These are phyloP conservation scores for Trichomonas tenax DNA, from an alignment of 208 protist genomes.

Conservation along the genomic window DNA sequence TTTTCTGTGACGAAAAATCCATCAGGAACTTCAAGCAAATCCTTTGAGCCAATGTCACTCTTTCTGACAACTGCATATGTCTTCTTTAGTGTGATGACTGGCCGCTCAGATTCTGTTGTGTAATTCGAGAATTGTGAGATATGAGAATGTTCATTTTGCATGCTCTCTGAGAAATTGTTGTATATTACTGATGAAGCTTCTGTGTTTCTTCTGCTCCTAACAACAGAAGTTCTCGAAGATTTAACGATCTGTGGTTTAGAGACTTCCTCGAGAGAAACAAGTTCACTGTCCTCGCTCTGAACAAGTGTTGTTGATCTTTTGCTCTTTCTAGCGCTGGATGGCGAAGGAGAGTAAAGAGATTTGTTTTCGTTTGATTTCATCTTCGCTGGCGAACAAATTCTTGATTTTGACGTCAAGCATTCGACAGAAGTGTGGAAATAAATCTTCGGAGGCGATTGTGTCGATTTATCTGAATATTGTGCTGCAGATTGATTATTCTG, in stretches of 20 bases:
- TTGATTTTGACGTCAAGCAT: neutral
- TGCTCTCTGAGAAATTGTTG: neutral
- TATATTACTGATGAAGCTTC: neutral
- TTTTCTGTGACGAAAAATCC: neutral
- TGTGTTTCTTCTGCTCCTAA: neutral
- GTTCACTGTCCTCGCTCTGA: neutral
- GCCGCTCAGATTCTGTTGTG: neutral
- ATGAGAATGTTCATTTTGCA: neutral
- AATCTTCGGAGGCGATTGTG: neutral
- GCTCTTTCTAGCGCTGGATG: neutral
- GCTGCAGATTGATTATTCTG: neutral
- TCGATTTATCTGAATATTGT: neutral
- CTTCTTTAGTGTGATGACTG: neutral
- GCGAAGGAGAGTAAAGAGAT: neutral
- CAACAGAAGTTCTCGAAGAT: neutral
- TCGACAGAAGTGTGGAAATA: neutral
- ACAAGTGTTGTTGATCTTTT: neutral
- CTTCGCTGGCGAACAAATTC: neutral
- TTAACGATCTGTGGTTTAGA: neutral
- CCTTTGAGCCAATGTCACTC: neutral
- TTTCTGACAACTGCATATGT: neutral
- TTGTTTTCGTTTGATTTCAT: neutral
- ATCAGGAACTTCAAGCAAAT: neutral
- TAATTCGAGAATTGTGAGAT: neutral
- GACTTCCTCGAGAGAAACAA: neutral